These are phyloP conservation scores for Byssoonygena ceratinophila DNA, from an alignment of 2,329 filamentous ascomycete genomes.

Conservation along the genomic window DNA sequence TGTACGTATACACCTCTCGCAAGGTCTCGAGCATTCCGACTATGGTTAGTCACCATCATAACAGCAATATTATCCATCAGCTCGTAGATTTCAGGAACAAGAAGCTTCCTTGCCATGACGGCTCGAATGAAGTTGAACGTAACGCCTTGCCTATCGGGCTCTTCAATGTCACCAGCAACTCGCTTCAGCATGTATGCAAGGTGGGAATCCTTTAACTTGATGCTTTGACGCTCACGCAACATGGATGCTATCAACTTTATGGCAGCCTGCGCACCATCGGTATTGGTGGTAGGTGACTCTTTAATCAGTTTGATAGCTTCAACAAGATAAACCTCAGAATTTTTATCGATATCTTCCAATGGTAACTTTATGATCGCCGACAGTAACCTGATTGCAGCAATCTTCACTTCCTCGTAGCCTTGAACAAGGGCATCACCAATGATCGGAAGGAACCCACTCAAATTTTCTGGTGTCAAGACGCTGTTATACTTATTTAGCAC, in stretches of 20 bases:
- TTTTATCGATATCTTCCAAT: slow-evolving; percentile 57
- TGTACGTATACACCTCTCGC: slow-evolving; percentile 86
- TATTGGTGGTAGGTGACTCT: slow-evolving; percentile 63
- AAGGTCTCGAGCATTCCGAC: slow-evolving; percentile 74
- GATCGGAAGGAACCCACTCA: slow-evolving; percentile 77
- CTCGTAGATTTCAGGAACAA: slow-evolving; percentile 83
- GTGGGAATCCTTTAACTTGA: slow-evolving; percentile 67
- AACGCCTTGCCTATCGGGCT: slow-evolving; percentile 81
- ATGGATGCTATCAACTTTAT: slow-evolving; percentile 80
- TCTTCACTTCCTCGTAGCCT: slow-evolving; percentile 84
- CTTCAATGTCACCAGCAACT: slow-evolving; percentile 78
- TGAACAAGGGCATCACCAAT: slow-evolving; percentile 77
- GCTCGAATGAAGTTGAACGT: slow-evolving; percentile 90
- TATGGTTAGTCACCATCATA: slow-evolving; percentile 94
- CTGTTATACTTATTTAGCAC: slow-evolving; percentile 77
- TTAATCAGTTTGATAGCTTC: slow-evolving; percentile 77
- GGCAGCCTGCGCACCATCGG: slow-evolving; percentile 75
- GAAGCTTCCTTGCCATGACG: slow-evolving; percentile 71
- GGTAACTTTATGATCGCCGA: slow-evolving; percentile 76
- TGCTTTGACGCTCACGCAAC: slow-evolving; percentile 66
- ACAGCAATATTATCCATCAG: slow-evolving; percentile 76
- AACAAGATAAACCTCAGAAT: slow-evolving; percentile 66
- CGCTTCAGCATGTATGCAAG: slow-evolving; percentile 73
- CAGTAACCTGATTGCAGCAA: slow-evolving; percentile 75
- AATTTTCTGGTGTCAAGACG: slow-evolving; percentile 65